Percentiles rank a stretch among this genome's conserved stretches.
Conservation (phyloP, 1,284 basidiomycete genomes). For the Pascua guehoae region DNA sequence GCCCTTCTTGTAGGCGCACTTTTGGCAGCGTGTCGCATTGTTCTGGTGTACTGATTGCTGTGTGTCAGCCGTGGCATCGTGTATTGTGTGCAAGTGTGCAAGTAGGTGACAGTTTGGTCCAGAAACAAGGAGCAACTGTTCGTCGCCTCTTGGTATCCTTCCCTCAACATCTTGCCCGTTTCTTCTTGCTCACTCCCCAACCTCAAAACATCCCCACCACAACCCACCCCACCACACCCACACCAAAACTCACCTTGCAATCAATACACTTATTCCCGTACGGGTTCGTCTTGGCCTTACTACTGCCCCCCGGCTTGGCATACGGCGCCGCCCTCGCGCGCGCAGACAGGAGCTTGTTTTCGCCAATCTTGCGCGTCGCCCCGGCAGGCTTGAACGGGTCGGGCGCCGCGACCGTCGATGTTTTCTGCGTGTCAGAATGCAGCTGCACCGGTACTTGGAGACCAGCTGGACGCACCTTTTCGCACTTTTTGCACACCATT, state of each 20-base stretch:
- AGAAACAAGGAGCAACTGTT: too few relatives aligned
- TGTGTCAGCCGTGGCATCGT: constrained; percentile 3
- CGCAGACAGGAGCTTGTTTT: constrained; percentile 49
- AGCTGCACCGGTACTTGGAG: too few relatives aligned
- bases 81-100: too few relatives aligned
- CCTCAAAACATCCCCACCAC: too few relatives aligned
- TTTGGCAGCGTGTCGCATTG: constrained; percentile 47
- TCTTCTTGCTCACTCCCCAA: too few relatives aligned
- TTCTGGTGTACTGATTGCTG: constrained; percentile 42
- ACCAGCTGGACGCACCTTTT: constrained; percentile 38
- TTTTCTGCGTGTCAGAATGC: constrained; percentile 36
- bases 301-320: constrained; percentile 30
- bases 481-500: constrained; percentile 52
- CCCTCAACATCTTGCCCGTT: too few relatives aligned
- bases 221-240: too few relatives aligned
- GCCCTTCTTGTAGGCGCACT: constrained; percentile 51
- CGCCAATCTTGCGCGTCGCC: constrained; percentile 46
- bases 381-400: constrained; percentile 41
- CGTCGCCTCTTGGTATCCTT: too few relatives aligned
- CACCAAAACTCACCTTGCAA: constrained; percentile 39
- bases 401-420: constrained; percentile 40
- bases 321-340: constrained; percentile 39
- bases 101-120: too few relatives aligned
- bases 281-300: constrained; percentile 34
- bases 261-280: constrained; percentile 49